These are phyloP conservation scores for Fusarium buxicola DNA, from an alignment of 2,329 filamentous ascomycete genomes.

Conservation along the genomic window DNA sequence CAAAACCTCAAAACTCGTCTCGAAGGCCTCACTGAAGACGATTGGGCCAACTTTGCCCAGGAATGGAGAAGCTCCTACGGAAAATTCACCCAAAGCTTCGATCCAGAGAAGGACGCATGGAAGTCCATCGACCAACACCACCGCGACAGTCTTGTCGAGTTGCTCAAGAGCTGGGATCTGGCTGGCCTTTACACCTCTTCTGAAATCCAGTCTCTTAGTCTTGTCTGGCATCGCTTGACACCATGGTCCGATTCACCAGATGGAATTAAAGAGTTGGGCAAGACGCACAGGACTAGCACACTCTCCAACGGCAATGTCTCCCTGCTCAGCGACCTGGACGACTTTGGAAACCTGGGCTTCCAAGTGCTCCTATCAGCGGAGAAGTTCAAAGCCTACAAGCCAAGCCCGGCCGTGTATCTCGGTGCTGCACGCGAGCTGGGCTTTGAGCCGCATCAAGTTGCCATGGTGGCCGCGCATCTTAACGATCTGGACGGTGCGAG, in stretches of 20 bases:
- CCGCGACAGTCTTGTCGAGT: conserved; percentile 67
- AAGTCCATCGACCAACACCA: conserved; percentile 81
- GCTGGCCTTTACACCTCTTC: conserved; percentile 69
- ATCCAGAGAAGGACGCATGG: conserved; percentile 63
- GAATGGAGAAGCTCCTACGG: conserved; percentile 77
- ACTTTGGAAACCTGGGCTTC: conserved; percentile 71
- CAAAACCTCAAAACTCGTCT: conserved; percentile 60
- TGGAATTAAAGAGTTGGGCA: conserved; percentile 66
- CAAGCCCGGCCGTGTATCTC: conserved; percentile 73
- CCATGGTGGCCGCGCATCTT: conserved; percentile 83
- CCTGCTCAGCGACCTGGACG: conserved; percentile 73
- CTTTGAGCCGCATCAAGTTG: conserved; percentile 69
- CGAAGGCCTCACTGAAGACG: conserved; percentile 61
- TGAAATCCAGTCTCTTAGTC: conserved; percentile 72
- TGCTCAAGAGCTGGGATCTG: conserved; percentile 69
- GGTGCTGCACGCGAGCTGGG: conserved; percentile 73
- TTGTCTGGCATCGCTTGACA: conserved; percentile 77
- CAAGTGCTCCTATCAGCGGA: conserved; percentile 72
- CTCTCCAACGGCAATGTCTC: conserved; percentile 79
- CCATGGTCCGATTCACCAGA: conserved; percentile 74
- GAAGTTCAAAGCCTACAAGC: conserved; percentile 81
- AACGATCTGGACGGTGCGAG: conserved; percentile 75
- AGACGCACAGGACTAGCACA: conserved; percentile 69
- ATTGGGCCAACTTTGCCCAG: conserved; percentile 75
- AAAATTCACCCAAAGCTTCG: conserved; percentile 67